Evolutionary conservation across 2,329 filamentous ascomycete genomes (phyloP), one percentile per base, ranked within the genome.

Genomic region (Leptographium radiaticola): DNA sequence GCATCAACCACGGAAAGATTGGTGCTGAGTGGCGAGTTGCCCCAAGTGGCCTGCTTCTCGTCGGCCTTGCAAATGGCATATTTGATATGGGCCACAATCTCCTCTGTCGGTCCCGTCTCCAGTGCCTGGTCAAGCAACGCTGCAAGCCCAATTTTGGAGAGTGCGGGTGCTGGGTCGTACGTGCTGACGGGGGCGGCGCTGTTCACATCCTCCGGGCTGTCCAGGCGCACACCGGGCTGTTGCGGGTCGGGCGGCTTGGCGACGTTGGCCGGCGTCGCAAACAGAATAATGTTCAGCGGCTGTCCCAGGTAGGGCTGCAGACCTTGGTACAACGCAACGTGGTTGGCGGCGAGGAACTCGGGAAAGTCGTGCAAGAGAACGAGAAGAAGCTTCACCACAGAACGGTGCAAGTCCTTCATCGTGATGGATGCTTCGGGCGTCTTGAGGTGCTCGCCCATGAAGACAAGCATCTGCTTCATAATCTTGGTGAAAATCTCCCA

Each of bases 291-390:
- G 64, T 97, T 96, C 59, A 90, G 82, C 52, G 96, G 75, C 67
- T 97, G 93, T 16, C 84, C 83, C 68, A 88, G 93, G 63, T 93
- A 86, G 51, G 83, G 80, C 1, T 90, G 87, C 55, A 97, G 85
- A 63, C 81, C 82, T 61, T 86, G 84, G 70, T 85, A 89, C 52
- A 98, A 80, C 60, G 82, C 80, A 60, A 87, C 81, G 64, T 95
- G 87, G 66, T 95, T 89, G 61, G 90, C 87, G 7, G 87, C 86
- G 44, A 98, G 71, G 67, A 95, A 98, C 54, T 96, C 89, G 0
- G 91, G 87, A 68, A 89, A 97, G 67, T 98, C 93, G 64, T 97
- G 93, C 61, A 95, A 87, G 52, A 98, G 73, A 52, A 95, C 79
- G 38, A 95, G 73, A 53, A 97, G 71, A 56, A 96, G 79, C 64